Evolutionary conservation across 176 grass and related monocot species (phyloP).

Genomic region (Coix lacrymajobi): DNA sequence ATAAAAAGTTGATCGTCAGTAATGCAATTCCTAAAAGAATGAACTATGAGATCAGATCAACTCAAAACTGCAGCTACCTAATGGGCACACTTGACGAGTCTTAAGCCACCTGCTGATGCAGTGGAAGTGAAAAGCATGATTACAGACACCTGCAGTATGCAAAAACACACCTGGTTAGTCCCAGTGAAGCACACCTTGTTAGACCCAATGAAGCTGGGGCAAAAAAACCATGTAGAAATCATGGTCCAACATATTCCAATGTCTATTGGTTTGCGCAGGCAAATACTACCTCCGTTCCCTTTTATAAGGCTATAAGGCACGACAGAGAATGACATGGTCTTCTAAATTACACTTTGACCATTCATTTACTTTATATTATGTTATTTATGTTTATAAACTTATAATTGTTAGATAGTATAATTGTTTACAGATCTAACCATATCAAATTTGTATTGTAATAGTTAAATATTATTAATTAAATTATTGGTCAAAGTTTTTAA

Average conservation of each 20-base stretch:
- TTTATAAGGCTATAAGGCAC: no score
- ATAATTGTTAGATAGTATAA: no score
- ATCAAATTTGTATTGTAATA: no score
- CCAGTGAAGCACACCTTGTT: slow-evolving; percentile 1
- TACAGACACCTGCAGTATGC: slow-evolving; percentile 75
- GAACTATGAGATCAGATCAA: background rate
- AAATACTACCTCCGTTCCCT: no score
- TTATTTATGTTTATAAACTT: no score
- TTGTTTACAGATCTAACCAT: no score
- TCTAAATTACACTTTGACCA: no score
- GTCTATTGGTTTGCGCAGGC: background rate
- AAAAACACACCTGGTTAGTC: slow-evolving; percentile 2
- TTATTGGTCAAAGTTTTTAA: no score
- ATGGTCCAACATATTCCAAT: background rate
- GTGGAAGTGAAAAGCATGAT: slow-evolving; percentile 99
- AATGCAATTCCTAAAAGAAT: background rate
- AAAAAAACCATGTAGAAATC: background rate
- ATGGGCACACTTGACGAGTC: slow-evolving; percentile 98
- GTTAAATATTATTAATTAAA: no score
- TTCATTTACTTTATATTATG: no score
- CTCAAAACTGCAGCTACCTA: slow-evolving; percentile 45
- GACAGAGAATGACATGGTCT: no score
- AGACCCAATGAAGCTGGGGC: background rate
- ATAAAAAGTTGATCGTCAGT: background rate
- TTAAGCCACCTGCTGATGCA: slow-evolving; percentile 99